Conservation (phyloP, 192 early-diverging fungal species). For the Glomus cerebriforme region DNA sequence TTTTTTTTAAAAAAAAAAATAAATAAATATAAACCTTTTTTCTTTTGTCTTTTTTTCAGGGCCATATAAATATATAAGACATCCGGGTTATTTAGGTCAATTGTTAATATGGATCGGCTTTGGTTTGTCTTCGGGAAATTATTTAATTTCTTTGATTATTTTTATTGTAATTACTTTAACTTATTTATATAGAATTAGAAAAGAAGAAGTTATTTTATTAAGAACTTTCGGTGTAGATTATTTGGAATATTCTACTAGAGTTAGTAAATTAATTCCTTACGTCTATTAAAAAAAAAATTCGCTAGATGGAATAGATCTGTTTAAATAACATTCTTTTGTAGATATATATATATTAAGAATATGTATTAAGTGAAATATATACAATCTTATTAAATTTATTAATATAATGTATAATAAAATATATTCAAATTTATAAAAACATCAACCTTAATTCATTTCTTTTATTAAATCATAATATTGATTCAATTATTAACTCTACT, state of each 20-base stretch:
- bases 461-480: no score
- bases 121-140: slow-evolving; percentile 34
- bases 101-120: slow-evolving; percentile 41
- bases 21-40: no score
- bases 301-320: no score
- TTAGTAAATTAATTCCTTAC: slow-evolving; percentile 18
- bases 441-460: no score
- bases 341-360: no score
- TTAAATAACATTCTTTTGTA: no score
- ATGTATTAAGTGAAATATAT: no score
- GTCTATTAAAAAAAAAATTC: neutral
- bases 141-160: slow-evolving; percentile 27
- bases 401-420: neutral
- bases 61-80: slow-evolving; percentile 42
- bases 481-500: no score
- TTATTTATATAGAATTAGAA: slow-evolving; percentile 36
- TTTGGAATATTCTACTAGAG: slow-evolving; percentile 38
- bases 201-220: slow-evolving; percentile 41
- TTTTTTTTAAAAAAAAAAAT: neutral
- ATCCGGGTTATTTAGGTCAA: slow-evolving; percentile 41
- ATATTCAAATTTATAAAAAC: no score
- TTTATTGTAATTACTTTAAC: slow-evolving; percentile 19
- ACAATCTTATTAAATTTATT: neutral
- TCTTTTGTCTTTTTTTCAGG: slow-evolving; percentile 26
- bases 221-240: slow-evolving; percentile 44